A percentile compares a stretch with the other conserved stretches of the same genome.
phyloP scores from a whole-genome alignment of 306 rosid genomes.

The Prunus mira region DNA sequence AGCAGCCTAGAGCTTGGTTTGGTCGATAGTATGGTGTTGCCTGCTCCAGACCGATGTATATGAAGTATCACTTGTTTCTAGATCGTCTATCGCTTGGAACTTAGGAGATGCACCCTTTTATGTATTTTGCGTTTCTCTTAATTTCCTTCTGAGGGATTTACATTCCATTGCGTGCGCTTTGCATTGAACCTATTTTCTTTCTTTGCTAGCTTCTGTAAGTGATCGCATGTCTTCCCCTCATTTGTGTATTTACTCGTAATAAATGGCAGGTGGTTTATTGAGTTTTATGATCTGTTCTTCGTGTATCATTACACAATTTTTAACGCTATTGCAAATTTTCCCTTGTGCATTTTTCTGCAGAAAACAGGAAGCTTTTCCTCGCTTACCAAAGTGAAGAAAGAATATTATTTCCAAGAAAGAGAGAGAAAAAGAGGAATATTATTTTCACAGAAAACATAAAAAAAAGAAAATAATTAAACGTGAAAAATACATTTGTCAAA shows the following conservation, averaged over 20 bases:
- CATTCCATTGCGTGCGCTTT: not conserved
- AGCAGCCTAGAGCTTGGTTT: conserved; percentile 75
- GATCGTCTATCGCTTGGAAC: conserved; percentile 19
- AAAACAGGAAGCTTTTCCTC: not conserved
- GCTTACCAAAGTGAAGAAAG: not conserved
- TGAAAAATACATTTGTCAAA: not conserved
- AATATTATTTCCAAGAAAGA: not conserved
- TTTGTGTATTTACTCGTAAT: conserved; percentile 45
- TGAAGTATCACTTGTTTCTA: conserved; percentile 33
- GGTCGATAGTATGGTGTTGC: conserved; percentile 46
- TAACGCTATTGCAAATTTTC: not conserved
- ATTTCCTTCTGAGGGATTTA: not conserved
- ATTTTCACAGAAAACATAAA: no score
- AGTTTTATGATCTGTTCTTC: not conserved
- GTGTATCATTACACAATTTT: not conserved
- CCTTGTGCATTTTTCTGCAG: not conserved
- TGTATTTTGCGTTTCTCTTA: conserved; percentile 13
- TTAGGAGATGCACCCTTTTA: conserved; percentile 27
- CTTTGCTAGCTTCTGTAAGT: conserved; percentile 19
- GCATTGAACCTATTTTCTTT: conserved; percentile 18
- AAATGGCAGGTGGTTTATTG: conserved; percentile 34
- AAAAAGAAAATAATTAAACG: no score
- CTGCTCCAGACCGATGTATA: conserved; percentile 36
- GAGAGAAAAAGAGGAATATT: no score
- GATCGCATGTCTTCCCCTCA: conserved; percentile 22